Conservation (phyloP, 345 rosid genomes). For the Sonneratia alba region DNA sequence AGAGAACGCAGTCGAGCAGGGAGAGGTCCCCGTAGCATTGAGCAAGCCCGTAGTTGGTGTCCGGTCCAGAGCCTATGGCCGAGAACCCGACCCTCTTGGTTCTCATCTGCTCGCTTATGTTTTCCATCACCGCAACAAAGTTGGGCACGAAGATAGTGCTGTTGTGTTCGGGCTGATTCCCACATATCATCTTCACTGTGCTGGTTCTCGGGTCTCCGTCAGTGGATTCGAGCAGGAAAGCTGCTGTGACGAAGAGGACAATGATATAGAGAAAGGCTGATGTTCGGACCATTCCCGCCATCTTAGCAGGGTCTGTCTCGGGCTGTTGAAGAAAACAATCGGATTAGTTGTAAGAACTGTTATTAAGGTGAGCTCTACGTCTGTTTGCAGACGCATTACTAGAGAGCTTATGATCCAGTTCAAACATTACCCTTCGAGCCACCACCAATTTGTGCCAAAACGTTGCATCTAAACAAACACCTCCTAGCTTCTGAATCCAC, state of each 20-base stretch:
- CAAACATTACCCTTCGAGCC: no score
- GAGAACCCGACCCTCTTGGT: constrained; percentile 48
- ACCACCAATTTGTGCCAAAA: no score
- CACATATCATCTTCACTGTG: constrained; percentile 32
- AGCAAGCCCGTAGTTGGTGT: constrained; percentile 61
- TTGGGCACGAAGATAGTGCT: constrained; percentile 50
- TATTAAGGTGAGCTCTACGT: background rate
- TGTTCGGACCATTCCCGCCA: constrained; percentile 9
- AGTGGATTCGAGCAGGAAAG: constrained; percentile 13
- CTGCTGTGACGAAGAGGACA: constrained; percentile 10
- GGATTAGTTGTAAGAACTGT: background rate
- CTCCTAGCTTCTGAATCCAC: no score
- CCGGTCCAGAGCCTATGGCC: constrained; percentile 58
- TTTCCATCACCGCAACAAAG: constrained; percentile 73
- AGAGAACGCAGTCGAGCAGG: constrained; percentile 66
- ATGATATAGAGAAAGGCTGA: background rate
- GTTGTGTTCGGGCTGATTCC: constrained; percentile 47
- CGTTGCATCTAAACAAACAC: no score
- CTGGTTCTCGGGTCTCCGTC: constrained; percentile 55
- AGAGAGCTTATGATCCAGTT: no score
- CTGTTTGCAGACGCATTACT: background rate
- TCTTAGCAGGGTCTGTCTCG: constrained; percentile 2
- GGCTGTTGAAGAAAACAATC: background rate
- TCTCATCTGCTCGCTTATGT: constrained; percentile 59
- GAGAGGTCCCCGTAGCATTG: constrained; percentile 90